Percentiles rank a stretch among this genome's conserved stretches.
phyloP scores from a whole-genome alignment of 441 rosid species.

The Bruguiera hainesii region DNA sequence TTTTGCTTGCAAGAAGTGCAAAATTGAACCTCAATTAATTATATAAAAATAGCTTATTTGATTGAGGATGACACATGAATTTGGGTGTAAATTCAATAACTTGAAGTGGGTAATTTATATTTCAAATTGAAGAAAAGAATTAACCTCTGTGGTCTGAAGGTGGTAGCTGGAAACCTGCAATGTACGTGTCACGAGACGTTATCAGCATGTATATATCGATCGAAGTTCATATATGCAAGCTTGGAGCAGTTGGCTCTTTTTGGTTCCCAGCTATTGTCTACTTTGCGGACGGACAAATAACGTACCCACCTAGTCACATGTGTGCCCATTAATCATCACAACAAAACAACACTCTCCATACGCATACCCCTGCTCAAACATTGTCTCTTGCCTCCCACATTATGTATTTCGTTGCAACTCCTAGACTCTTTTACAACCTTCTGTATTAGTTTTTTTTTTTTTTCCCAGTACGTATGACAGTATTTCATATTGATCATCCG shows the following conservation, averaged over 20 bases:
- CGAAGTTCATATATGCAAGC: constrained; percentile 15
- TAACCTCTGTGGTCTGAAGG: no score
- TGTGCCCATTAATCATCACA: constrained; percentile 45
- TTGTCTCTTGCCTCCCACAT: constrained; percentile 31
- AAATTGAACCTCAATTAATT: no score
- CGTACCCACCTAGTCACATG: constrained; percentile 56
- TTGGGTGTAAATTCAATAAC: no score
- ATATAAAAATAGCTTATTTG: no score
- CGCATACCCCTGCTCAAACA: constrained; percentile 21
- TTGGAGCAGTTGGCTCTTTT: constrained; percentile 25
- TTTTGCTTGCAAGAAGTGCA: no score
- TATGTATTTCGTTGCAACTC: background rate
- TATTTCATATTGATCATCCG: no score
- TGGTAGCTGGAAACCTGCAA: background rate
- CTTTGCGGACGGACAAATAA: constrained; percentile 36
- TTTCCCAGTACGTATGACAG: background rate
- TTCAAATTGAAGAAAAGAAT: no score
- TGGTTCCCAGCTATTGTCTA: constrained; percentile 36
- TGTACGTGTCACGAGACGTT: constrained; percentile 38
- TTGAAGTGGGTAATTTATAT: no score
- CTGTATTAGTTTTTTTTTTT: background rate
- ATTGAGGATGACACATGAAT: no score
- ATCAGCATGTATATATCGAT: constrained; percentile 10
- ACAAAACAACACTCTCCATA: constrained; percentile 44
- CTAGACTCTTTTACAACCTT: background rate